Base-by-base conservation (phyloP, 768 basidiomycete species). In the Pleurotus cornucopiae region DNA sequence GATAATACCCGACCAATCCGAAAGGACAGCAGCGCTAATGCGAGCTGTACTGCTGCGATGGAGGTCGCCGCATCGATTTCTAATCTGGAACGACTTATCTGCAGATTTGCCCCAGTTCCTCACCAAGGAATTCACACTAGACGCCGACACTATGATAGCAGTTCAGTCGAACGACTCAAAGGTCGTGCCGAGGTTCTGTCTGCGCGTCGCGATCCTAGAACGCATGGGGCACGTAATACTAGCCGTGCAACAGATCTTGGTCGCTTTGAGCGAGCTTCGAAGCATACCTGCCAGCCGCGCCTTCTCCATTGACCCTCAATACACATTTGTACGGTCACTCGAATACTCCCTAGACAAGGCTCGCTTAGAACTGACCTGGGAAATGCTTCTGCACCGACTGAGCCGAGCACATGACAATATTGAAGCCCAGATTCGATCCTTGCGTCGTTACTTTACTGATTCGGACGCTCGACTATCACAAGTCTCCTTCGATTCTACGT, bases 11-110 rank as follows among this genome's bases (percentile, higher is more conserved):
- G 58, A 55, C 13, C 51, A 51, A 20, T 41, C 58, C n/a, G 16
- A 14, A 1, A 52, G 48, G 5, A 25, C 23, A n/a, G 47, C 58
- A 3, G 18, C 20, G 1, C 2, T 25, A 4, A 20, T 61, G 6
- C 57, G 55, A 1, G 16, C 45, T 37, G 46, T 54, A 3, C 34
- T 61, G 2, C 34, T 58, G 21, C 39, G 58, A 12, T 61, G 60
- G 60, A 43, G 1, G 18, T 34, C 54, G 1, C 54, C 60, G 2
- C 30, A 46, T 40, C 11, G 38, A 3, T 25, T 45, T 1, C 14
- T 20, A 20, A n/a, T 18, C 34, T 56, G 23, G 45, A 45, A 34
- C 2, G 6, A 51, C 18, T 20, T 52, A 23, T 51, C 49, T 5
- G 14, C 34, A 12, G 26, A 51, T 7, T 20, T 51, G 18, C 12